Evolutionary conservation across 306 rosid genomes (phyloP).

Genomic region (Casuarina cunninghamiana): DNA sequence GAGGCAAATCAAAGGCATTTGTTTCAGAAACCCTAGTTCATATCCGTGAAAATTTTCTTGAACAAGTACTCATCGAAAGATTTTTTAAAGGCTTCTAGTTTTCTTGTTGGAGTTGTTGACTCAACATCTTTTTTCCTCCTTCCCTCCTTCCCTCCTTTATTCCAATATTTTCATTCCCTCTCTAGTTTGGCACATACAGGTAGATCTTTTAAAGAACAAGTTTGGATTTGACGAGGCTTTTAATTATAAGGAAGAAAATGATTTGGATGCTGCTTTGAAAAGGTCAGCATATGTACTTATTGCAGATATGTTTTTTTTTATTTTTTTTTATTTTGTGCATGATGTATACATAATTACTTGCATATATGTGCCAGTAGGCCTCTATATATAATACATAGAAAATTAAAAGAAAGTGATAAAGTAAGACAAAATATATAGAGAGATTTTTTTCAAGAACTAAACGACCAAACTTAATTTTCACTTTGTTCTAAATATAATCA

Average conservation of each 20-base stretch:
- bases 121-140: neutral
- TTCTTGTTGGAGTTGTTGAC: neutral
- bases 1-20: neutral
- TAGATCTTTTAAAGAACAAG: neutral
- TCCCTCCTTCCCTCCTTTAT: neutral
- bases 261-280: neutral
- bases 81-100: neutral
- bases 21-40: no score
- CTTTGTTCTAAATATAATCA: neutral
- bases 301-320: neutral
- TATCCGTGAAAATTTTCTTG: no score
- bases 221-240: constrained; percentile 5
- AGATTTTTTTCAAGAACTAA: no score
- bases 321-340: neutral
- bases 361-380: no score
- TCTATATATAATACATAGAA: no score
- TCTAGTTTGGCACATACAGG: neutral
- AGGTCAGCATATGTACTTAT: neutral
- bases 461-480: no score
- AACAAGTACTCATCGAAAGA: no score
- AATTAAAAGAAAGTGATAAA: no score
- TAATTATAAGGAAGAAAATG: constrained; percentile 3
- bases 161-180: neutral
- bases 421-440: no score
- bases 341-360: neutral